Evolutionary conservation across 768 basidiomycete species (phyloP), one percentile per base, ranked within the genome.

Genomic region (Cystofilobasidium macerans): DNA sequence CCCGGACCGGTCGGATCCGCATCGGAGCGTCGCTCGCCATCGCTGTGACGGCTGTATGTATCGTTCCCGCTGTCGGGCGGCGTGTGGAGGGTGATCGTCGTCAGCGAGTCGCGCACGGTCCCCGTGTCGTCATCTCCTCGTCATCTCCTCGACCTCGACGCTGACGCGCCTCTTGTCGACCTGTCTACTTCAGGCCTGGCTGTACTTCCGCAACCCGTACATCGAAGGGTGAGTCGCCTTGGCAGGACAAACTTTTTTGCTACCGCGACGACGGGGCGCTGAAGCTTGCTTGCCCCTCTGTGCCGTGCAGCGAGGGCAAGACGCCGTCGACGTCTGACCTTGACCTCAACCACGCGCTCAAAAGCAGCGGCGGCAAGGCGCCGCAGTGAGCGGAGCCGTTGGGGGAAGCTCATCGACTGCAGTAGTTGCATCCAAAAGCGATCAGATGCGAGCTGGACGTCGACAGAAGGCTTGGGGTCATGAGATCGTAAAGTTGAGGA

Each of bases 181-280:
- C n/a, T n/a, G n/a, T n/a, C n/a, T n/a, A n/a, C n/a, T n/a, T 14
- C 51, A 54, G 51, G 51, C 51, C 28, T 54, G 16, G 18, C 51
- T 54, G 28, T 54, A 54, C 51, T 54, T 54, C 51, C 51, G 51
- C 14, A 54, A 54, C 51, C 51, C 51, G 13, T 54, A 32, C 30
- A 54, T 54, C 28, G 51, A 54, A 14, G 28, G 51, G 48, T 51
- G 6, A 3, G 48, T 32, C 51, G 9, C 5, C 16, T 40, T 40
- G 38, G 38, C 8, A 8, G 16, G 38, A 40, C 38, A 40, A 16
- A 40, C 9, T 40, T 40, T 16, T n/a, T n/a, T n/a, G n/a, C n/a
- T n/a, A n/a, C n/a, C n/a, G n/a, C n/a, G n/a, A n/a, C n/a, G n/a
- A n/a, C n/a, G n/a, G 38, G 38, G 16, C 38, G 38, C 38, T 40